Evolutionary conservation across 108 stramenopile species (phyloP).

Genomic region (Skeletonema tropicum): DNA sequence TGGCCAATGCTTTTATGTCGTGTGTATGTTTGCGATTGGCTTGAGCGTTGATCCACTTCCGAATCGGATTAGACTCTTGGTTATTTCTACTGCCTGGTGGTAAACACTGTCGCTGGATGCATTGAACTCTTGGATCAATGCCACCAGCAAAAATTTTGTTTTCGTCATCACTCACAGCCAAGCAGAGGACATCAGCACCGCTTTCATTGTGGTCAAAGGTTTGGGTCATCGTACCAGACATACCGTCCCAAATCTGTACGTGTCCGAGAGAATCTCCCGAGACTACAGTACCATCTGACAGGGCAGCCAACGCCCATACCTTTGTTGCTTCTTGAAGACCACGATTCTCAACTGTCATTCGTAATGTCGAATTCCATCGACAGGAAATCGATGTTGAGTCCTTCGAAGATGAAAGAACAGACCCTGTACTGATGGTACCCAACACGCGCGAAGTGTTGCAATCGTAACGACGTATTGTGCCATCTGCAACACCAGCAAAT

Average conservation of each 20-base stretch:
- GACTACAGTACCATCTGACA: slow-evolving; percentile 84
- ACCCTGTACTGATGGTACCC: slow-evolving; percentile 45
- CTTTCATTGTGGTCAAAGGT: slow-evolving; percentile 81
- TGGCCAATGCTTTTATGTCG: slow-evolving; percentile 86
- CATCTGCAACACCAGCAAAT: slow-evolving; percentile 92
- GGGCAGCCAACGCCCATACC: slow-evolving; percentile 85
- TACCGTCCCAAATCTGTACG: slow-evolving; percentile 92
- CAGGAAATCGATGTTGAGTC: slow-evolving; percentile 38
- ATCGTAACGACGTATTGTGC: slow-evolving; percentile 86
- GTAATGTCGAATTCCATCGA: slow-evolving; percentile 59
- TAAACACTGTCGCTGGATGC: slow-evolving; percentile 63
- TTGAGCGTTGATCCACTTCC: slow-evolving; percentile 77
- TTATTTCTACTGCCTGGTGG: not conserved
- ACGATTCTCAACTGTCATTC: slow-evolving; percentile 88
- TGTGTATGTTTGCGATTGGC: slow-evolving; percentile 93
- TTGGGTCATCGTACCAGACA: slow-evolving; percentile 80
- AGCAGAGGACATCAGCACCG: slow-evolving; percentile 84
- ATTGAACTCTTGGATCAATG: slow-evolving; percentile 91
- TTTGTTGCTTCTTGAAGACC: slow-evolving; percentile 73
- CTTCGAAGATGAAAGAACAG: slow-evolving; percentile 28
- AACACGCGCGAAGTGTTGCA: slow-evolving; percentile 34
- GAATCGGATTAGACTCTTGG: slow-evolving; percentile 25
- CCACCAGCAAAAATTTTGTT: slow-evolving; percentile 89
- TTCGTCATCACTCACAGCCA: slow-evolving; percentile 79
- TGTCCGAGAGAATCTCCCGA: slow-evolving; percentile 91